Percentiles rank a stretch among this genome's conserved stretches.
Conservation (phyloP, 176 grass and related monocot species). For the Guadua angustifolia region DNA sequence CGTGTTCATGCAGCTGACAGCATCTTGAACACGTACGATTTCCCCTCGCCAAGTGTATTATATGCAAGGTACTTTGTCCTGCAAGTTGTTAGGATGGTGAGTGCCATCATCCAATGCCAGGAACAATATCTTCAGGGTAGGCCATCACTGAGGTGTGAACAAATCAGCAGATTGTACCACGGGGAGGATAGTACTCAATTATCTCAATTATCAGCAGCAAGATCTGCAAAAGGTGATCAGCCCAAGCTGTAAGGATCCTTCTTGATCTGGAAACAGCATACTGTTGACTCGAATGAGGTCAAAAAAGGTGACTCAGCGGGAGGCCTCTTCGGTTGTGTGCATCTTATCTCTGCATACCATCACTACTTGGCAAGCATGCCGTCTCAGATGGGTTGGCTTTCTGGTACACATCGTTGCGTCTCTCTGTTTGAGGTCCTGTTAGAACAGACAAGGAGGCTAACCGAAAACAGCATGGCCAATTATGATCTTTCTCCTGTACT, state of each 20-base stretch:
- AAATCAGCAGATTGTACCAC: background rate
- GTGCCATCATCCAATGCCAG: constrained; percentile 6
- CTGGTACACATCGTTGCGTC: background rate
- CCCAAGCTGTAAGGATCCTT: background rate
- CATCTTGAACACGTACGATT: too few species aligned
- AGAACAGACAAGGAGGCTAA: background rate
- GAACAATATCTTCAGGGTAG: constrained; percentile 2
- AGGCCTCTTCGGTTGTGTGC: background rate
- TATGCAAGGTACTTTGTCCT: background rate
- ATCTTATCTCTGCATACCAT: too few species aligned
- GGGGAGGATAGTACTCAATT: background rate
- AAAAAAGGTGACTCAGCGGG: background rate
- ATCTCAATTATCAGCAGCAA: background rate
- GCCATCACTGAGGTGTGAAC: background rate
- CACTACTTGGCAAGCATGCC: background rate
- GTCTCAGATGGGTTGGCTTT: constrained; percentile 1
- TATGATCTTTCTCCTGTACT: background rate
- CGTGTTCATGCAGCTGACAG: too few species aligned
- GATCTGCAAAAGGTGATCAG: background rate
- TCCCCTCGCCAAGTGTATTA: background rate
- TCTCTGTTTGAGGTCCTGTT: background rate
- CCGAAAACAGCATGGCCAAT: background rate
- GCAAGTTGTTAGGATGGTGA: background rate
- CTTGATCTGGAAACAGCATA: background rate
- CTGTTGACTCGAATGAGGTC: background rate